Percentiles rank a stretch among this genome's conserved stretches.
Conservation (phyloP, 2,329 filamentous ascomycete species). For the Mycogone perniciosa region DNA sequence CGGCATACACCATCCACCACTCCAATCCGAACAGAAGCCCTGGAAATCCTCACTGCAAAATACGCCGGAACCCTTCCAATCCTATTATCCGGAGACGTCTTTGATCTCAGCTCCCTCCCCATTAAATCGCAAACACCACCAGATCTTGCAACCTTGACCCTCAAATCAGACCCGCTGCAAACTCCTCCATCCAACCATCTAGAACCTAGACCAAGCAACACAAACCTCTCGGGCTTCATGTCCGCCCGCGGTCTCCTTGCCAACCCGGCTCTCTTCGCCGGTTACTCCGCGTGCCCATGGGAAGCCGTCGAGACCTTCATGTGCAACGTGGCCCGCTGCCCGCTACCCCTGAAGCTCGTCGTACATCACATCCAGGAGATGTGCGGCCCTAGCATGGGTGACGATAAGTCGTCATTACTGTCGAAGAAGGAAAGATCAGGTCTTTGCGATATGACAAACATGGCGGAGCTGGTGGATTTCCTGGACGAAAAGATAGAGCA, state of each 20-base stretch:
- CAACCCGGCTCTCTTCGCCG: conserved; percentile 61
- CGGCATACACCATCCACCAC: conserved; percentile 53
- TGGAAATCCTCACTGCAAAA: conserved; percentile 47
- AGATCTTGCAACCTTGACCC: conserved; percentile 27
- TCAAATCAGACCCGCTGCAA: conserved; percentile 15
- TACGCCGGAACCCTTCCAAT: conserved; percentile 53
- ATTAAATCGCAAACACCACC: conserved; percentile 27
- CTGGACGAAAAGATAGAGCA: conserved; percentile 45
- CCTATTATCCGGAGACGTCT: conserved; percentile 64
- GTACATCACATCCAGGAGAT: conserved; percentile 64
- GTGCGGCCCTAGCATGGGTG: conserved; percentile 51
- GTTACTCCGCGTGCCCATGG: conserved; percentile 52
- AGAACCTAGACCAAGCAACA: conserved; percentile 32
- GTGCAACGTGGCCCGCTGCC: conserved; percentile 48
- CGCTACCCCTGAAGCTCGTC: conserved; percentile 57
- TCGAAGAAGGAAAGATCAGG: conserved; percentile 48
- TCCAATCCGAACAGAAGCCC: conserved; percentile 56
- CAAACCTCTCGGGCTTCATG: conserved; percentile 58
- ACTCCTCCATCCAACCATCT: neutral
- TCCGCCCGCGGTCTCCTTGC: conserved; percentile 60
- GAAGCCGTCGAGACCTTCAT: conserved; percentile 58
- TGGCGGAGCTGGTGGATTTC: conserved; percentile 55
- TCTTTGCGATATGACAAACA: conserved; percentile 44
- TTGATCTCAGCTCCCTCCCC: conserved; percentile 47
- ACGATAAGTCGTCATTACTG: conserved; percentile 46